Percentiles rank a stretch among this genome's conserved stretches.
Evolutionary conservation across 768 basidiomycete species (phyloP).

Genomic region (Tephrocybe sp.): DNA sequence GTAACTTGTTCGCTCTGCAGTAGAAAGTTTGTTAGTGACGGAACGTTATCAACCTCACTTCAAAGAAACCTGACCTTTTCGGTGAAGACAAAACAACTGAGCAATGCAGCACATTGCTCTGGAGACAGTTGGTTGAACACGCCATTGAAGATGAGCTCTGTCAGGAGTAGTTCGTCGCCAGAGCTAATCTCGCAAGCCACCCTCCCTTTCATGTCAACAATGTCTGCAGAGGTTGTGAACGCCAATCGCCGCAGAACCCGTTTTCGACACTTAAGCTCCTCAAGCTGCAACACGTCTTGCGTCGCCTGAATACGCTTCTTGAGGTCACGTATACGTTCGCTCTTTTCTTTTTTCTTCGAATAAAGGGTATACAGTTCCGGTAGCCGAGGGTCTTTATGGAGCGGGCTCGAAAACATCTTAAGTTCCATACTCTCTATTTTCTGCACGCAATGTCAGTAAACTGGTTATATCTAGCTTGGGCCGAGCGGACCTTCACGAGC

Average conservation of each 20-base stretch:
- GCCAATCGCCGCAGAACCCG: conserved; percentile 90
- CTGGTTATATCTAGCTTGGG: background rate
- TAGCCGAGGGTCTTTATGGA: conserved; percentile 78
- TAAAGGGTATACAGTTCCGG: conserved; percentile 83
- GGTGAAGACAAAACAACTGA: conserved; percentile 96
- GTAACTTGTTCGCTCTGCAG: conserved; percentile 79
- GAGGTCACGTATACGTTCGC: conserved; percentile 68
- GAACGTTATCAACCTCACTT: background rate
- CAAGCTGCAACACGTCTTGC: conserved; percentile 90
- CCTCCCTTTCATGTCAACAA: conserved; percentile 96
- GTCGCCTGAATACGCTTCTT: conserved; percentile 89
- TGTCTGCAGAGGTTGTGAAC: conserved; percentile 86
- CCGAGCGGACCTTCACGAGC: conserved; percentile 66
- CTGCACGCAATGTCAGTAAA: conserved; percentile 34
- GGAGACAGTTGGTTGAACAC: conserved; percentile 89
- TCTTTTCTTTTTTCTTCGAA: conserved; percentile 69
- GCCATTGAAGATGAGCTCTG: conserved; percentile 97
- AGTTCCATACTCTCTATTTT: conserved; percentile 92
- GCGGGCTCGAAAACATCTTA: conserved; percentile 75
- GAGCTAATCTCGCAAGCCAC: conserved; percentile 99
- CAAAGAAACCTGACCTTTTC: conserved; percentile 71
- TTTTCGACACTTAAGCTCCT: conserved; percentile 94
- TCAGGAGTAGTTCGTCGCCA: conserved; percentile 93
- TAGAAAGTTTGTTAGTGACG: background rate
- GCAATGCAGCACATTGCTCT: conserved; percentile 90